A percentile compares a stretch with the other conserved stretches of the same genome.
phyloP scores from a whole-genome alignment of 2,329 filamentous ascomycete genomes.

The Verticillium tricorpus region DNA sequence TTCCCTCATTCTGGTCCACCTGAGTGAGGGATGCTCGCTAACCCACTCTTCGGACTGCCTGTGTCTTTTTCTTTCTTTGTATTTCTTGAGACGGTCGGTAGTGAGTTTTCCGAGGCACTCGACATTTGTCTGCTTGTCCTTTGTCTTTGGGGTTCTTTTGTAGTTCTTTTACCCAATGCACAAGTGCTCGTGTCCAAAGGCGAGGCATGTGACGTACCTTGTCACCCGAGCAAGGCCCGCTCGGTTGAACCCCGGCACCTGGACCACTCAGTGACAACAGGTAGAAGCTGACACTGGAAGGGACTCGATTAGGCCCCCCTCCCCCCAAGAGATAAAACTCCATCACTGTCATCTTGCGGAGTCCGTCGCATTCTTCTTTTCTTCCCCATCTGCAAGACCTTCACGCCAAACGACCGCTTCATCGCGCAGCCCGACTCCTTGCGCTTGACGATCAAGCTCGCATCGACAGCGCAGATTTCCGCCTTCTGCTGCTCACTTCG shows the following conservation, averaged over 20 bases:
- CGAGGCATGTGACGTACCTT: not conserved
- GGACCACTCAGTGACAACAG: not conserved
- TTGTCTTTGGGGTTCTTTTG: too few relatives aligned
- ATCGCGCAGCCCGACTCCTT: not conserved
- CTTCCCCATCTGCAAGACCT: not conserved
- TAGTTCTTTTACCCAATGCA: too few relatives aligned
- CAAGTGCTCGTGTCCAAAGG: too few relatives aligned
- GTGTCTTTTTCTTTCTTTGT: too few relatives aligned
- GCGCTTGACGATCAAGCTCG: not conserved
- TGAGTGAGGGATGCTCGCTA: too few relatives aligned
- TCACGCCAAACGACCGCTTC: not conserved
- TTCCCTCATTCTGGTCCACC: too few relatives aligned
- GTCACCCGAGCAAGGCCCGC: not conserved
- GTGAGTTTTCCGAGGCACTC: too few relatives aligned
- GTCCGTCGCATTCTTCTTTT: not conserved
- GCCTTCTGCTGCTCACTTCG: not conserved
- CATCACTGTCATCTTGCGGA: not conserved
- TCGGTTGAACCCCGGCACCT: not conserved
- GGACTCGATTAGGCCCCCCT: too few relatives aligned
- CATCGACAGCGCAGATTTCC: not conserved
- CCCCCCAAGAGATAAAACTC: not conserved
- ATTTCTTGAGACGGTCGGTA: too few relatives aligned
- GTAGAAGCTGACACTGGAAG: not conserved
- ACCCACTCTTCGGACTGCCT: too few relatives aligned
- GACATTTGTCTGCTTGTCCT: too few relatives aligned